Conservation (phyloP, 2,329 filamentous ascomycete genomes). For the Nakataea oryzae region DNA sequence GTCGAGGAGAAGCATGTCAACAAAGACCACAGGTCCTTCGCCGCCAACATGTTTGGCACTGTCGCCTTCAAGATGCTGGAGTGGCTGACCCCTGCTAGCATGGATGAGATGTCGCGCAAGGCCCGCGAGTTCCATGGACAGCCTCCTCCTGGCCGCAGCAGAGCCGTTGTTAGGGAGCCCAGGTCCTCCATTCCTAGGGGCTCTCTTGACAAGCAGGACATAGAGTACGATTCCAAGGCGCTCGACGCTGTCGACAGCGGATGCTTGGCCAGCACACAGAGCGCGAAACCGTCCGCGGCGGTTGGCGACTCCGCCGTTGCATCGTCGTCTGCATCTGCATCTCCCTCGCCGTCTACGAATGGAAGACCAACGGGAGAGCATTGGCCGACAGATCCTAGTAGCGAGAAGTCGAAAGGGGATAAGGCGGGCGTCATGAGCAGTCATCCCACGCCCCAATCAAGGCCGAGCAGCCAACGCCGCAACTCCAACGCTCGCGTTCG, state of each 20-base stretch:
- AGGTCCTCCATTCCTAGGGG: background rate
- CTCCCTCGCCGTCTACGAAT: background rate
- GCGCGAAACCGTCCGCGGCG: background rate
- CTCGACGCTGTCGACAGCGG: background rate
- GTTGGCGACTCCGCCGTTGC: background rate
- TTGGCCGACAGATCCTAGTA: background rate
- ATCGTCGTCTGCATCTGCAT: background rate
- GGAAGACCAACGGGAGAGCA: background rate
- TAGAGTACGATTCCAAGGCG: background rate
- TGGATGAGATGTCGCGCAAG: slow-evolving; percentile 35
- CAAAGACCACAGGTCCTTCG: slow-evolving; percentile 50
- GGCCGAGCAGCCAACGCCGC: slow-evolving; percentile 10
- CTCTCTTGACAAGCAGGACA: background rate
- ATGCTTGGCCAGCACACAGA: background rate
- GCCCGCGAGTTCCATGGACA: slow-evolving; percentile 15
- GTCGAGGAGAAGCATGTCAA: slow-evolving; percentile 34
- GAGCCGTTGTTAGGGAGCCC: background rate
- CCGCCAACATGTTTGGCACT: slow-evolving; percentile 54
- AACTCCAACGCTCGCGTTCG: slow-evolving; percentile 23
- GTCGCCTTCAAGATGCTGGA: slow-evolving; percentile 60
- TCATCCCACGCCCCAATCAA: background rate
- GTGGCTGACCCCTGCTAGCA: slow-evolving; percentile 53
- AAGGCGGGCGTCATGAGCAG: background rate
- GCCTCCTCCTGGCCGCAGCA: slow-evolving; percentile 12
- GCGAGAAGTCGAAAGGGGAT: background rate